Base-by-base conservation (phyloP, 2,329 filamentous ascomycete genomes). In the Fusarium sp. region DNA sequence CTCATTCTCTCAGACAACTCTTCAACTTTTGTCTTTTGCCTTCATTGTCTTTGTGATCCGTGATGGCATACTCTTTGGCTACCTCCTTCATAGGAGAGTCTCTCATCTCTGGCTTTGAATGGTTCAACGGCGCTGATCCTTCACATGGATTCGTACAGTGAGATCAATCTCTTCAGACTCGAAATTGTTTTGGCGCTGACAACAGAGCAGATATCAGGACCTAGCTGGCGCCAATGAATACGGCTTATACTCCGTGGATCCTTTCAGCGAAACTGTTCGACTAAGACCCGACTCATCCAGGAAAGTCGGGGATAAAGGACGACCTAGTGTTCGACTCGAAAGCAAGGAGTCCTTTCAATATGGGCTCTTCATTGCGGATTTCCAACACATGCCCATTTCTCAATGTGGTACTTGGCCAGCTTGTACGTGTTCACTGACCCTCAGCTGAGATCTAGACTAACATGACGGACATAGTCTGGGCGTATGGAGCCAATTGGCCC, bases 391-490 rank as follows among this genome's bases (percentile, higher is more conserved):
- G 90, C 91, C 92, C 5, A 85, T 84, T 3, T 88, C 89, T 3
- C 82, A 87, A 50, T 94, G 92, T 69, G 92, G 92, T 23, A 85
- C 88, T 23, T 93, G 92, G 91, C 91, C 92, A 55, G 89, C 91
- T 78, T 92, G 85, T 89, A 80, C 77, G 81, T 78, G 8, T 10
- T 6, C 18, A 3, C 20, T 21, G 23, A 33, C 8, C 4, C 21
- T 20, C 12, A 8, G 3, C 15, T 44, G 0, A 15, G 11, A 58
- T 50, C 63, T 21, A 60, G 6, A 52, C 65, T 72, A 18, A 70
- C 38, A 41, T 3, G 20, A 10, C 29, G 37, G 5, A 24, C 39
- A 7, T 26, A 84, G 84, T 86, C 74, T 88, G 85, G 86, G 77
- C 84, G n/a, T 85, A 85, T 53, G 85, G 84, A 20, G 69, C 75